Conservation (phyloP, 2,329 filamentous ascomycete species). For the Sporothrix humicola region DNA sequence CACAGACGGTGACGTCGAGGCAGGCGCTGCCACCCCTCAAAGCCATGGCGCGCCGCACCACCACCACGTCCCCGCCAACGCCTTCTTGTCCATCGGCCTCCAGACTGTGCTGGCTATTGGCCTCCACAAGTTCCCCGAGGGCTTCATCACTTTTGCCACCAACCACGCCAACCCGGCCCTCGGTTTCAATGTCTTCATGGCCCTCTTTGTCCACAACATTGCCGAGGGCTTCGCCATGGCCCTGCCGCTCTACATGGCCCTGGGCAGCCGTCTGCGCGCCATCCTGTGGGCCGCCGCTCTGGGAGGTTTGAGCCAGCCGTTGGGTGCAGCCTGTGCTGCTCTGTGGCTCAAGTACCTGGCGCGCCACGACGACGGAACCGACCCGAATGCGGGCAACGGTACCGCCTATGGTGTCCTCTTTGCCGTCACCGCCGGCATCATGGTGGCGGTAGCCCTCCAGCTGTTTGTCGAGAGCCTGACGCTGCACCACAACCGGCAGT, state of each 20-base stretch:
- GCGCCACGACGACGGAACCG: conserved; percentile 56
- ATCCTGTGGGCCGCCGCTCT: conserved; percentile 84
- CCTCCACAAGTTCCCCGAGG: conserved; percentile 91
- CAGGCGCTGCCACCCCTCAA: conserved; percentile 20
- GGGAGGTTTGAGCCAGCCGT: conserved; percentile 84
- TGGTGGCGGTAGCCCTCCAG: conserved; percentile 90
- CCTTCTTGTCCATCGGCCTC: conserved; percentile 91
- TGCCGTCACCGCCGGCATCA: conserved; percentile 87
- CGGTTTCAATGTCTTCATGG: conserved; percentile 91
- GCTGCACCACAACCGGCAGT: conserved; percentile 76
- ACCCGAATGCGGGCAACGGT: conserved; percentile 65
- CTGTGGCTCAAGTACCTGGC: conserved; percentile 80
- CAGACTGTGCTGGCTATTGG: conserved; percentile 96
- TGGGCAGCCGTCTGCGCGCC: conserved; percentile 78
- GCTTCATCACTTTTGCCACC: conserved; percentile 90
- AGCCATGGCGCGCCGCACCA: conserved; percentile 66
- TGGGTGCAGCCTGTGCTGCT: conserved; percentile 83
- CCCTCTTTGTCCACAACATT: conserved; percentile 97
- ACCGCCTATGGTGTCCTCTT: conserved; percentile 81
- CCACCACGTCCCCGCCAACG: conserved; percentile 93
- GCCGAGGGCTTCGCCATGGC: conserved; percentile 96
- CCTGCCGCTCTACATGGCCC: conserved; percentile 87
- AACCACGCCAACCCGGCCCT: conserved; percentile 92
- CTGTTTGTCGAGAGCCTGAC: conserved; percentile 85
- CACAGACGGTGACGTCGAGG: conserved; percentile 34